Conservation (phyloP, 75 land plant genomes). For the Cunninghamia lanceolata region DNA sequence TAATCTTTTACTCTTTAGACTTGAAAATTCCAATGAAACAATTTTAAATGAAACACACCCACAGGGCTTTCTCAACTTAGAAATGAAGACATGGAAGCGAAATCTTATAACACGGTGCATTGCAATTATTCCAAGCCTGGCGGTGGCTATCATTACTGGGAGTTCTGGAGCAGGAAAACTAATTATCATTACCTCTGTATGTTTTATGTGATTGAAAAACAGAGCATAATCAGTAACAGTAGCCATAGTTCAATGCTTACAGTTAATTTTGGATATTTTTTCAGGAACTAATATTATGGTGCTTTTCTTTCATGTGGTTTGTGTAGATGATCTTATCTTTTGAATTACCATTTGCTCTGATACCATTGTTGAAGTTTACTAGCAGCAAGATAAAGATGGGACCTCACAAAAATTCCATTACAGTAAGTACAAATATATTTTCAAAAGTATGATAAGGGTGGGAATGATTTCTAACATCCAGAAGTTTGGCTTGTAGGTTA, state of each 20-base stretch:
- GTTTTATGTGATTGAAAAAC: neutral
- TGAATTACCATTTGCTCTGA: too few relatives aligned
- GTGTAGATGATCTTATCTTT: too few relatives aligned
- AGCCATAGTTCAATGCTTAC: neutral
- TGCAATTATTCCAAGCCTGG: slow-evolving; percentile 32
- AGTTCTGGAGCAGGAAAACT: slow-evolving; percentile 65
- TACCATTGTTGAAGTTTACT: too few relatives aligned
- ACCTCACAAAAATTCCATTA: too few relatives aligned
- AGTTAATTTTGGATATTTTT: neutral
- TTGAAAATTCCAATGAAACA: too few relatives aligned
- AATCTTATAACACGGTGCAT: slow-evolving; percentile 65
- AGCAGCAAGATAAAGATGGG: too few relatives aligned
- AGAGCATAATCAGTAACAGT: too few relatives aligned
- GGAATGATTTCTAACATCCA: too few relatives aligned
- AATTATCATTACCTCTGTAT: slow-evolving; percentile 67
- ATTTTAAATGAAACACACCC: neutral
- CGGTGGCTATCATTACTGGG: slow-evolving; percentile 61
- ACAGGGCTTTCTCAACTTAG: slow-evolving; percentile 68
- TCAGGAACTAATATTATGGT: slow-evolving; percentile 24
- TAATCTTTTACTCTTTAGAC: too few relatives aligned
- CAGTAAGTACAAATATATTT: too few relatives aligned
- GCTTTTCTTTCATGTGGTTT: neutral
- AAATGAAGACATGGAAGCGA: slow-evolving; percentile 57
- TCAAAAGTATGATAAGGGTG: too few relatives aligned
- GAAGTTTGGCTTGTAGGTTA: too few relatives aligned